Conservation (phyloP, 1,139 yeast species). For the Saccharomyces pastorianus region DNA sequence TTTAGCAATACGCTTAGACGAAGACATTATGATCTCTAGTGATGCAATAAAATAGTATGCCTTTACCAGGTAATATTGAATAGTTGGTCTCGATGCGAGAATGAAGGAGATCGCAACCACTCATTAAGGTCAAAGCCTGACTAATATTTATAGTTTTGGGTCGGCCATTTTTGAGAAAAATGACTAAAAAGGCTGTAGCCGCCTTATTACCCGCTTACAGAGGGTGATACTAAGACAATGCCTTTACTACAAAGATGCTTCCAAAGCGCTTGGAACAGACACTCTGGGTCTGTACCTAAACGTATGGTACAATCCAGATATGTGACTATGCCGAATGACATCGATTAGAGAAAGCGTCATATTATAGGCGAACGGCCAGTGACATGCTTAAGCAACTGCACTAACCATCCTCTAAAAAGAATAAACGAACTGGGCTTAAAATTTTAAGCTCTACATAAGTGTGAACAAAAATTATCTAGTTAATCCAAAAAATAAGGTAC, state of each 20-base stretch:
- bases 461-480: too few relatives aligned
- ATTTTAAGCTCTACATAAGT: too few relatives aligned
- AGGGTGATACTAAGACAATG: not conserved
- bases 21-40: slow-evolving; percentile 47
- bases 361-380: too few relatives aligned
- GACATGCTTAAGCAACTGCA: too few relatives aligned
- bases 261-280: not conserved
- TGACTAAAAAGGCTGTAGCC: not conserved
- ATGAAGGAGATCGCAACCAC: not conserved
- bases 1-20: slow-evolving; percentile 86
- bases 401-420: too few relatives aligned
- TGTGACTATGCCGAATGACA: not conserved
- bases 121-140: not conserved
- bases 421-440: too few relatives aligned
- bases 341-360: too few relatives aligned
- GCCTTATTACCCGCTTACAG: not conserved
- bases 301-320: too few relatives aligned
- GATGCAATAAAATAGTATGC: not conserved
- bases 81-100: not conserved
- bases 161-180: not conserved
- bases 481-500: too few relatives aligned
- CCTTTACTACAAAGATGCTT: not conserved
- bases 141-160: not conserved
- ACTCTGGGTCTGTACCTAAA: not conserved
- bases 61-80: not conserved